phyloP scores from a whole-genome alignment of 1,284 basidiomycete species.

The Sporisorium graminicola region DNA sequence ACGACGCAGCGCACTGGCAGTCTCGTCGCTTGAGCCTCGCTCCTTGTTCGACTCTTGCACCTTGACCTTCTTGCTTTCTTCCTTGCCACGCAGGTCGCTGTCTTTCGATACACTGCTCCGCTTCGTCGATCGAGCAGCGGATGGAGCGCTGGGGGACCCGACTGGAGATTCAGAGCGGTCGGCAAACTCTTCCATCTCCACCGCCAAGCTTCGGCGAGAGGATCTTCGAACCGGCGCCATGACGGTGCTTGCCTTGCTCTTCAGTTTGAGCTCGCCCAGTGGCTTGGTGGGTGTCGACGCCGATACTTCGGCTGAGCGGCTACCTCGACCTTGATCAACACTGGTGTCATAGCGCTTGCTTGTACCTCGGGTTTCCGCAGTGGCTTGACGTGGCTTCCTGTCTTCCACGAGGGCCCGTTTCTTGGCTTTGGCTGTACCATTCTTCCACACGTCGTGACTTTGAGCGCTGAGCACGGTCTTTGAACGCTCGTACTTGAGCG shows the following conservation, averaged over 20 bases:
- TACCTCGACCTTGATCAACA: neutral
- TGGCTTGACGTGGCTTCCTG: neutral
- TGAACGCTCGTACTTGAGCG: constrained; percentile 44
- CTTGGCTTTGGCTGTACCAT: constrained; percentile 6
- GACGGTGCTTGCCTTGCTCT: constrained; percentile 14
- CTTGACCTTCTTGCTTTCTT: constrained; percentile 8
- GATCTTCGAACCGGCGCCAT: constrained; percentile 19
- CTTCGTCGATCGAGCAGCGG: neutral
- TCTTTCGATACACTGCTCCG: neutral
- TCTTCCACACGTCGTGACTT: constrained; percentile 17
- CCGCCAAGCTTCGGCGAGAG: constrained; percentile 26
- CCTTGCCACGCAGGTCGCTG: neutral
- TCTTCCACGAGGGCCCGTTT: constrained; percentile 1
- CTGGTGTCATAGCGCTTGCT: neutral
- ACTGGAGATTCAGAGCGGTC: constrained; percentile 7
- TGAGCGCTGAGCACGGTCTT: constrained; percentile 32
- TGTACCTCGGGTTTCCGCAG: neutral
- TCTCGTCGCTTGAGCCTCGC: constrained; percentile 1
- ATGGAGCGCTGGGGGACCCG: neutral
- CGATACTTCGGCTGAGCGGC: neutral
- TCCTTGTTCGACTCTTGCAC: neutral
- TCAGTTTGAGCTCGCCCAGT: constrained; percentile 13
- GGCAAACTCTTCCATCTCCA: constrained; percentile 45
- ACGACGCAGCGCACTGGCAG: constrained; percentile 18
- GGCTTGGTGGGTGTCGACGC: neutral